Evolutionary conservation across 2,329 filamentous ascomycete species (phyloP).

Genomic region (Fusarium citri): DNA sequence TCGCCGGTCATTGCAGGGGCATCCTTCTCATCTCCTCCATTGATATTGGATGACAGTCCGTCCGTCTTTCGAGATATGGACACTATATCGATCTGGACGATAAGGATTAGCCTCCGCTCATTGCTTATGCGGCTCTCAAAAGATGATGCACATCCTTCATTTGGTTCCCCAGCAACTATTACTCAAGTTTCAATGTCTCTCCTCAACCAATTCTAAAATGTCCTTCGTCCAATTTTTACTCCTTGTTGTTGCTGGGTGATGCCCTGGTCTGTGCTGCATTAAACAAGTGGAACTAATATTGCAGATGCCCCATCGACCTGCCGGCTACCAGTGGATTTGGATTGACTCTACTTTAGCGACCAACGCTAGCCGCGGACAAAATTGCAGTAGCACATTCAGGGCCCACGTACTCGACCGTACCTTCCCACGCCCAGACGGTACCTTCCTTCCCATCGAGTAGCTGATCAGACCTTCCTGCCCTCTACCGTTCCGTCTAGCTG

Average conservation of each 20-base stretch:
- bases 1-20: conserved; percentile 26
- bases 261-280: conserved; percentile 47
- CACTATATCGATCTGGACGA: not conserved
- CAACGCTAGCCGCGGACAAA: conserved; percentile 42
- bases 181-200: conserved; percentile 12
- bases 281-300: conserved; percentile 51
- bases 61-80: not conserved
- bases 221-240: conserved; percentile 18
- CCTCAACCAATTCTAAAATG: conserved; percentile 12
- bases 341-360: conserved; percentile 32
- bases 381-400: conserved; percentile 35
- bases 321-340: conserved; percentile 39
- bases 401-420: conserved; percentile 40
- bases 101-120: not conserved
- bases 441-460: conserved; percentile 2
- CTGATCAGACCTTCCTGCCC: not conserved
- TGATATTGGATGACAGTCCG: not conserved
- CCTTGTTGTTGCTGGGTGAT: conserved; percentile 46
- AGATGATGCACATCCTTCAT: not conserved
- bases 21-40: conserved; percentile 8
- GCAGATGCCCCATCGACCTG: conserved; percentile 42
- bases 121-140: conserved; percentile 1
- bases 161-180: conserved; percentile 26
- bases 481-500: not conserved
- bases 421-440: conserved; percentile 26